Percentiles rank a stretch among this genome's conserved stretches.
Conservation (phyloP, 2,329 filamentous ascomycete species). For the Monilinia vaccinii-corymbosi region DNA sequence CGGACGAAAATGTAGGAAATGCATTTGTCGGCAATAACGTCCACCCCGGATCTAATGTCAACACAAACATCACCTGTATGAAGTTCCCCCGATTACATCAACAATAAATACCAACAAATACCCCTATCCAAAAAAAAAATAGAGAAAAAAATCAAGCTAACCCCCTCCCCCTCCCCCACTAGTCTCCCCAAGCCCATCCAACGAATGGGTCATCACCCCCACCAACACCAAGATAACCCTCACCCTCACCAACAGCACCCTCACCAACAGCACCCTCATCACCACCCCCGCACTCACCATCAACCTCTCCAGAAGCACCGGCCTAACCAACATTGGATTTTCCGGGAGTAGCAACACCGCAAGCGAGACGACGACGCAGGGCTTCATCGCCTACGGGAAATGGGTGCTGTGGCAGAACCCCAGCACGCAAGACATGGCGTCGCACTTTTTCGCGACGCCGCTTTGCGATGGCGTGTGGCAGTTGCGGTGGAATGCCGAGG, state of each 20-base stretch:
- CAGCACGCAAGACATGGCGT: neutral
- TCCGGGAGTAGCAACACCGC: neutral
- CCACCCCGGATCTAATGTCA: neutral
- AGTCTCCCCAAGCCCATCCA: neutral
- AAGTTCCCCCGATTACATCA: neutral
- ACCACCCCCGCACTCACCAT: neutral
- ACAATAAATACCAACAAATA: neutral
- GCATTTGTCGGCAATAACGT: neutral
- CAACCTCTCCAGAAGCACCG: neutral
- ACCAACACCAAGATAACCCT: no score
- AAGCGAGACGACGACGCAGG: neutral
- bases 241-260: neutral
- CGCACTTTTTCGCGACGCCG: slow-evolving; percentile 1
- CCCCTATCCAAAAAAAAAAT: no score
- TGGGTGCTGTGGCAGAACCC: slow-evolving; percentile 1
- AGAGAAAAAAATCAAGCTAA: neutral
- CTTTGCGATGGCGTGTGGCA: neutral
- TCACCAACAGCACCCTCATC: neutral
- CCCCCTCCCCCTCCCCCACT: neutral
- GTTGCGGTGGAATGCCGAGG: slow-evolving; percentile 4
- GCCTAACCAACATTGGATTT: neutral
- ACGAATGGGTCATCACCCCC: slow-evolving; percentile 5
- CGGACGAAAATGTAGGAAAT: neutral
- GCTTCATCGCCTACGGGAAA: neutral
- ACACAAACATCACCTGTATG: slow-evolving; percentile 6